Evolutionary conservation across 805 yeast species (phyloP), one percentile per base, ranked within the genome.

Genomic region (Metschnikowia baotianmanensis): DNA sequence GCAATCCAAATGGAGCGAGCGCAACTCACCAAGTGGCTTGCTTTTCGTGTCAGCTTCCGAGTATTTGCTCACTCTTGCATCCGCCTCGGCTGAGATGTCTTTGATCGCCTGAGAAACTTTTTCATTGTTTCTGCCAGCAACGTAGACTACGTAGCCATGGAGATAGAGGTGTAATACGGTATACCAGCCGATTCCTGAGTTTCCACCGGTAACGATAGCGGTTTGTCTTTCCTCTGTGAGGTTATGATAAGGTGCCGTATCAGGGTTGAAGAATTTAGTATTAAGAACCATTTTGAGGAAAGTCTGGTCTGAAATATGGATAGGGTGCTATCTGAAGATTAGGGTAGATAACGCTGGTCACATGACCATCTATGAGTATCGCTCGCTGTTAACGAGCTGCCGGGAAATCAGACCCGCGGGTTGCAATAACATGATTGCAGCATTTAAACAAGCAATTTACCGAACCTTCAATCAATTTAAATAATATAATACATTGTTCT

Each of bases 131-230:
- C 74, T 50, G 4, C 71, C 74, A 1, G 61, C 62, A 32, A 68
- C 43, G 40, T 67, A 68, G 7, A 68, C 65, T 0, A 51, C 44
- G 42, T 58, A 67, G 1, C 74, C 74, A 35, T 68, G 74, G 19
- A 67, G 52, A 46, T 63, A 66, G 19, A 69, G 57, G 46, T 67
- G 71, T 23, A 68, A 49, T 6, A 55, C 64, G 1, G 71, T 67
- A 47, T 47, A 67, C 63, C 62, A 68, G 10, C 74, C 74, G 34
- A 69, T 60, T 6, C 74, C 74, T 5, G 63, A 57, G 34, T 63
- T 63, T 10, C 68, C 73, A 5, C 72, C 74, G 5, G 74, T 68
- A 10, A 69, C 54, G 6, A 64, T 48, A 1, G 58, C 71, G 4
- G 61, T 66, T 28, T 62, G 46, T 7, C 59, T 48, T 10, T 59